Base-by-base conservation (phyloP, 2,329 filamentous ascomycete species). In the Colletotrichum liaoningense region DNA sequence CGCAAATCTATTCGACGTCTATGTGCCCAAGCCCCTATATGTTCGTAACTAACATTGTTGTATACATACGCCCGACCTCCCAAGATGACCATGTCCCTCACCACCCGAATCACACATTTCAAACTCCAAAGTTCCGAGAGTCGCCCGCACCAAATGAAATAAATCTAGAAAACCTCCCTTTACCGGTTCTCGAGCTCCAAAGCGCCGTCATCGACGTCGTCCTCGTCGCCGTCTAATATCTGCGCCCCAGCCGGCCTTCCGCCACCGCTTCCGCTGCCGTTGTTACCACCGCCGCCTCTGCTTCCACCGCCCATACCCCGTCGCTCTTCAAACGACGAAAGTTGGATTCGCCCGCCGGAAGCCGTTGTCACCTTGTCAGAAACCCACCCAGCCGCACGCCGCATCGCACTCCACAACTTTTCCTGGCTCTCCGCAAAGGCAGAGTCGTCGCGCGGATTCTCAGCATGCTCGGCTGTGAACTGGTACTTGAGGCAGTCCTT, bases 401-500 rank as follows among this genome's bases (percentile, higher is more conserved):
- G 86, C 54, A 94, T 85, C 7, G 88, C 75, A 6, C 80, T 84
- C 93, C 93, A 95, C 1, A 95, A 80, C 75, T 86, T 86, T 78
- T 94, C 93, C 79, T 94, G 90, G 4, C 86, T 84, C 72, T 90
- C 88, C 42, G 86, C 82, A 67, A 90, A 82, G 30, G 85, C 83
- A 57, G 88, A 84, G 70, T 92, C 90, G 38, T 91, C 88, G 72
- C 89, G 88, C 4, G 90, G 90, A 77, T 94, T 92, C 83, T 97
- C 95, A 55, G 93, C 91, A 9, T 94, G 94, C 82, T 99, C 97
- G 1, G 94, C 94, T 85, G 97, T 97, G 89, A 98, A 98, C 82
- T 99, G 96, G 79, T 97, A 98, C 81, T 97, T 97, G 69, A 99
- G 86, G 77, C 97, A 98, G 81, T 99, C 97, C 82, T 99, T 99